phyloP scores from a whole-genome alignment of 2,329 filamentous ascomycete genomes.

The Microcera coccophila region DNA sequence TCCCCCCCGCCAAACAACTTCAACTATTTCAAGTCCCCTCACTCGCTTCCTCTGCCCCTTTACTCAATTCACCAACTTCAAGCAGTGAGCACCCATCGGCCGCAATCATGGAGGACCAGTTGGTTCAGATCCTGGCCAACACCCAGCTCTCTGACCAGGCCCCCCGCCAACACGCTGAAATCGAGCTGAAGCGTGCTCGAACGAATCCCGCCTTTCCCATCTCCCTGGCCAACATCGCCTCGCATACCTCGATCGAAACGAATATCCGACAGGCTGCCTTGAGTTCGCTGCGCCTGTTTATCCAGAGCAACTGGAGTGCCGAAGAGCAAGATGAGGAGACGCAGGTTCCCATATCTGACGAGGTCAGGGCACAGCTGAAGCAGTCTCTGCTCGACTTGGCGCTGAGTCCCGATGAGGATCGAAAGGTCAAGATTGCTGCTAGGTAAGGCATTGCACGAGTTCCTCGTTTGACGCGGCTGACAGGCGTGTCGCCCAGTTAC shows the following conservation, averaged over 20 bases:
- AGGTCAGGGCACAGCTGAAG: slow-evolving; percentile 69
- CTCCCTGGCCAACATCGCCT: slow-evolving; percentile 75
- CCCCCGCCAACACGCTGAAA: slow-evolving; percentile 81
- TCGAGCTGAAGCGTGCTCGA: slow-evolving; percentile 70
- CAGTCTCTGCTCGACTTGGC: slow-evolving; percentile 72
- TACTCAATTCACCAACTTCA: not conserved
- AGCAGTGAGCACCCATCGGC: not conserved
- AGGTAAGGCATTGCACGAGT: slow-evolving; percentile 54
- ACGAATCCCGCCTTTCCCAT: slow-evolving; percentile 69
- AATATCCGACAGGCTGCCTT: slow-evolving; percentile 81
- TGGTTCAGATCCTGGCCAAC: slow-evolving; percentile 81
- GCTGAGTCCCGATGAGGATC: slow-evolving; percentile 67
- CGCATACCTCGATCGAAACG: slow-evolving; percentile 67
- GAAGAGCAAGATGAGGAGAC: slow-evolving; percentile 64
- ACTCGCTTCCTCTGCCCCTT: not conserved
- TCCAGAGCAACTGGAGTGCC: slow-evolving; percentile 78
- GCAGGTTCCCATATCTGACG: slow-evolving; percentile 65
- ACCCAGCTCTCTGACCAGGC: slow-evolving; percentile 75
- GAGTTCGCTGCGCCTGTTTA: slow-evolving; percentile 74
- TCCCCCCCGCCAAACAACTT: slow-evolving; percentile 2
- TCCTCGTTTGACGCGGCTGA: slow-evolving; percentile 1
- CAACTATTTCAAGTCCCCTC: not conserved
- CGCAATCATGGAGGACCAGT: slow-evolving; percentile 77
- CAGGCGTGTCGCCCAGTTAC: slow-evolving; percentile 41
- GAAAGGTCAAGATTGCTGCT: slow-evolving; percentile 84